Conservation (phyloP, 129 eudicot genomes). For the Sambucus nigra region DNA sequence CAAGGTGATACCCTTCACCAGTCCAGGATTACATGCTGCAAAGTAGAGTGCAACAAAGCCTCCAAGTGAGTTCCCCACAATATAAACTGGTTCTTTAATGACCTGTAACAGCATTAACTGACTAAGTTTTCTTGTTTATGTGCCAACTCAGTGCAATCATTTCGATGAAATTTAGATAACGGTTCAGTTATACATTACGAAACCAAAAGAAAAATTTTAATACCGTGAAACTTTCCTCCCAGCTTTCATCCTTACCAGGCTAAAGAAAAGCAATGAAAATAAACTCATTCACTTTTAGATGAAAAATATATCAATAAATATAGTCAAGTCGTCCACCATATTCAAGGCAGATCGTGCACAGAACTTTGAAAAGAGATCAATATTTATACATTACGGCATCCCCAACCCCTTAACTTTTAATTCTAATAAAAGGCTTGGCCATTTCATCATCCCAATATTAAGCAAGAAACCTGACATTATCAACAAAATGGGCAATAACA, state of each 20-base stretch:
- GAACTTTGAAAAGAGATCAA: too few species aligned
- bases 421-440: too few species aligned
- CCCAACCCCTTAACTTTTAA: too few species aligned
- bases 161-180: neutral
- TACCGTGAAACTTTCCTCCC: neutral
- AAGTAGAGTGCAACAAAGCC: constrained; percentile 88
- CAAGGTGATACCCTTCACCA: constrained; percentile 88
- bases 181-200: neutral
- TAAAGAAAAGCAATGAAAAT: too few species aligned
- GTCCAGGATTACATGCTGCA: constrained; percentile 67
- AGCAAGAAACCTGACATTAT: too few species aligned
- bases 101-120: constrained; percentile 42
- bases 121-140: constrained; percentile 5
- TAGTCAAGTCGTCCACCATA: too few species aligned
- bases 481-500: too few species aligned
- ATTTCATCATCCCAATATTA: too few species aligned
- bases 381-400: too few species aligned
- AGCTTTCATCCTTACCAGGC: neutral
- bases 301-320: too few species aligned
- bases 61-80: constrained; percentile 95
- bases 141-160: neutral
- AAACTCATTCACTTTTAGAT: too few species aligned
- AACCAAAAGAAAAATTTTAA: neutral
- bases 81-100: constrained; percentile 85
- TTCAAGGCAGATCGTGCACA: too few species aligned